Evolutionary conservation across 2,329 filamentous ascomycete species (phyloP).

Genomic region (Colletotrichum sp.): DNA sequence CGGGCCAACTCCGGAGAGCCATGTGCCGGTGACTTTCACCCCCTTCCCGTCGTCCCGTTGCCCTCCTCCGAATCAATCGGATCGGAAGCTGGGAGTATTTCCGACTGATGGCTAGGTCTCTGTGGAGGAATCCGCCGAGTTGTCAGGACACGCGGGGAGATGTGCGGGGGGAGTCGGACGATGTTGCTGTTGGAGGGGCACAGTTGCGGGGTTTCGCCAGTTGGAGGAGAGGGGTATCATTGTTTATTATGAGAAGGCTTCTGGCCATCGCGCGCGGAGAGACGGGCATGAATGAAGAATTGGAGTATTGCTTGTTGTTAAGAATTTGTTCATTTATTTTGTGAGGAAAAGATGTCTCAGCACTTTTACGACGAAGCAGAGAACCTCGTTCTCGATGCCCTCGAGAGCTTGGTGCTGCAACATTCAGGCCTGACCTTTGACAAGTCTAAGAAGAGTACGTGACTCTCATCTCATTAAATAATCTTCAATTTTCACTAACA

Average conservation of each 20-base stretch:
- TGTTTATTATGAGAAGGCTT: background rate
- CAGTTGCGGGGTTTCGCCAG: background rate
- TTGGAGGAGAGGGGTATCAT: background rate
- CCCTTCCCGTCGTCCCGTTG: background rate
- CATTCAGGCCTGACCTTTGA: constrained; percentile 63
- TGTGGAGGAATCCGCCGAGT: background rate
- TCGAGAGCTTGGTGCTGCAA: constrained; percentile 1
- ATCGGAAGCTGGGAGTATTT: background rate
- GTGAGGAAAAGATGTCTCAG: background rate
- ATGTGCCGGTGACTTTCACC: background rate
- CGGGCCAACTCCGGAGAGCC: background rate
- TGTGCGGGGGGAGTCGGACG: background rate
- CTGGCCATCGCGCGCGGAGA: background rate
- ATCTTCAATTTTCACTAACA: too few species aligned
- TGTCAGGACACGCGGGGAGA: background rate
- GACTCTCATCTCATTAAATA: too few species aligned
- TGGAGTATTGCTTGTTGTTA: background rate
- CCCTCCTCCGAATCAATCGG: background rate
- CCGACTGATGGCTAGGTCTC: background rate
- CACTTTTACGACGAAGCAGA: constrained; percentile 20
- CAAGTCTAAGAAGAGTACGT: constrained; percentile 38
- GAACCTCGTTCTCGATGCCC: constrained; percentile 14
- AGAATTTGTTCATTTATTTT: background rate
- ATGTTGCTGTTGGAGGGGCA: background rate
- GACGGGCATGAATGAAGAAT: background rate